Conservation (phyloP, 768 basidiomycete genomes). For the Amanita fuliginea region DNA sequence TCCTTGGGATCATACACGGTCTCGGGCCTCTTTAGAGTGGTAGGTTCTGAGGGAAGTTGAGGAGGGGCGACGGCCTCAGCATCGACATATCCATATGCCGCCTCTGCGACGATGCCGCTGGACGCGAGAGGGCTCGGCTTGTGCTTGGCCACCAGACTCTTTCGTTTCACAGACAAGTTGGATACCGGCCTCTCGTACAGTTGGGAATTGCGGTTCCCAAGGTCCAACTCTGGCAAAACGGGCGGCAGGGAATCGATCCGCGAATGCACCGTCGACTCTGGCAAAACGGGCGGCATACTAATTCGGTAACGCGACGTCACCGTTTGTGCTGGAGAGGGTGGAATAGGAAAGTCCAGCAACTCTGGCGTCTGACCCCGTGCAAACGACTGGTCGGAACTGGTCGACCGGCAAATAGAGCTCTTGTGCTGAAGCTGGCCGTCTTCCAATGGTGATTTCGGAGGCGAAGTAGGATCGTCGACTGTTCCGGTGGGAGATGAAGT, state of each 20-base stretch:
- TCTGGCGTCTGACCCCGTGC: slow-evolving; percentile 9
- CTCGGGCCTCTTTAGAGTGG: slow-evolving; percentile 24
- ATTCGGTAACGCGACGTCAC: slow-evolving; percentile 28
- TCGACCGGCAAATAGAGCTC: not conserved
- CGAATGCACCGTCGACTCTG: slow-evolving; percentile 34
- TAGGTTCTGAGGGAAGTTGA: slow-evolving; percentile 7
- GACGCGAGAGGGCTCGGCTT: slow-evolving; percentile 31
- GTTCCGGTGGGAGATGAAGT: slow-evolving; percentile 8
- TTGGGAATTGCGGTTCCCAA: slow-evolving; percentile 29
- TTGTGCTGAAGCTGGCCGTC: slow-evolving; percentile 17
- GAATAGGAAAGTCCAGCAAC: slow-evolving; percentile 25
- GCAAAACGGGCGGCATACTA: slow-evolving; percentile 28
- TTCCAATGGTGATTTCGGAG: slow-evolving; percentile 14
- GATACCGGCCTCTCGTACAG: not conserved
- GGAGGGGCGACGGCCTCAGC: not conserved
- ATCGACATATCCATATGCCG: not conserved
- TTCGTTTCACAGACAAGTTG: slow-evolving; percentile 14
- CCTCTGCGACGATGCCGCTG: slow-evolving; percentile 11
- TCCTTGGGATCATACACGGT: slow-evolving; percentile 57
- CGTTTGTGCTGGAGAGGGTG: slow-evolving; percentile 23
- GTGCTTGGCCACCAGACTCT: slow-evolving; percentile 15
- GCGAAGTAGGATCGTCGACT: slow-evolving; percentile 17
- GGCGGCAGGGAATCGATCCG: slow-evolving; percentile 39
- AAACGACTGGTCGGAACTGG: not conserved
- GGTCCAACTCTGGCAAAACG: slow-evolving; percentile 39